Conservation (phyloP, 495 filamentous ascomycete species). For the Aspergillus homomorphus region DNA sequence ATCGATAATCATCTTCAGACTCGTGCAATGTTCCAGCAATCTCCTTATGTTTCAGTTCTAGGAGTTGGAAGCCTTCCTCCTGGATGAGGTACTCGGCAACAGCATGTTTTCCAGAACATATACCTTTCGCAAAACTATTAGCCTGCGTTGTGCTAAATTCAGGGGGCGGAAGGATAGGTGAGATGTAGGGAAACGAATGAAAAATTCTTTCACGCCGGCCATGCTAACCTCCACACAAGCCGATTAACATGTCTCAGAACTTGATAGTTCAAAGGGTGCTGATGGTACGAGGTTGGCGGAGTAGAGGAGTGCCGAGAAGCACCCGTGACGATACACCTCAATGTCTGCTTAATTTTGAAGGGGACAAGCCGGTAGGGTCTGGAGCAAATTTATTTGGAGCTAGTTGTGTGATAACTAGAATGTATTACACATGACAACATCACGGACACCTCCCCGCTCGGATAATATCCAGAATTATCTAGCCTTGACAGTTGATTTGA, state of each 20-base stretch:
- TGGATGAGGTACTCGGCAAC: conserved; percentile 79
- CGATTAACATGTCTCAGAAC: conserved; percentile 72
- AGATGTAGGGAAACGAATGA: neutral
- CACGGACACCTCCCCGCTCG: too few species aligned
- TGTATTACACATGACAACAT: too few species aligned
- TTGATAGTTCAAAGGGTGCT: neutral
- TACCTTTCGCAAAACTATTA: conserved; percentile 51
- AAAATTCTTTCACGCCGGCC: neutral
- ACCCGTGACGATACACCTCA: too few species aligned
- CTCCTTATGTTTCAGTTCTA: conserved; percentile 29
- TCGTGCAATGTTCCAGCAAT: conserved; percentile 22
- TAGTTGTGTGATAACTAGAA: too few species aligned
- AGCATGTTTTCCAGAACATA: conserved; percentile 85
- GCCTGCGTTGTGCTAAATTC: conserved; percentile 12
- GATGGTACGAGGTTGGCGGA: neutral
- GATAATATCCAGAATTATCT: too few species aligned
- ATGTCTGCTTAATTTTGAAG: too few species aligned
- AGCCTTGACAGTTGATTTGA: too few species aligned
- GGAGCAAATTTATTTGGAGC: too few species aligned
- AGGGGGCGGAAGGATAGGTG: neutral
- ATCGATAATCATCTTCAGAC: conserved; percentile 30
- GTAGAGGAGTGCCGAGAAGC: neutral
- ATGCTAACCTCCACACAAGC: conserved; percentile 79
- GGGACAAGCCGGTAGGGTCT: too few species aligned
- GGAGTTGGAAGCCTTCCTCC: conserved; percentile 65